These are phyloP conservation scores for Lactarius hatsudake DNA, from an alignment of 768 basidiomycete genomes.

Conservation along the genomic window DNA sequence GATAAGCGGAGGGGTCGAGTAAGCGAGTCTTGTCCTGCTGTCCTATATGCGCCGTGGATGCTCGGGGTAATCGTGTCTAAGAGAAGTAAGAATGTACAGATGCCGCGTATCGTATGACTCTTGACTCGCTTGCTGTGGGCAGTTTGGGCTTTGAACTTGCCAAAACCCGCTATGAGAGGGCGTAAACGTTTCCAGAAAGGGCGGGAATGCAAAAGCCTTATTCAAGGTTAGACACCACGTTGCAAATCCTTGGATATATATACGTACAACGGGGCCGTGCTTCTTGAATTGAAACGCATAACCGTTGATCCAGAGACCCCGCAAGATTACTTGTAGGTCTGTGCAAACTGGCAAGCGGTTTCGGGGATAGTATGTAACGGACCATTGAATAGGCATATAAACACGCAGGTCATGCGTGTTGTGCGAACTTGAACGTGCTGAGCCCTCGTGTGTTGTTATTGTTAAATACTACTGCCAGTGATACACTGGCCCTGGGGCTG, in stretches of 20 bases:
- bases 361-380: not conserved
- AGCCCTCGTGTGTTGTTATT: not conserved
- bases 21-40: not conserved
- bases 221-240: not conserved
- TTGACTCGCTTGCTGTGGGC: not conserved
- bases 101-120: not conserved
- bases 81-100: not conserved
- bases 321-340: not conserved
- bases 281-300: not conserved
- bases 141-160: not conserved
- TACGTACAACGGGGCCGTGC: not conserved
- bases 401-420: not conserved
- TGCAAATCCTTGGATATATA: not conserved
- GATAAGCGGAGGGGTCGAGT: not conserved
- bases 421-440: not conserved
- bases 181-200: not conserved
- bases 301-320: not conserved
- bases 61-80: not conserved
- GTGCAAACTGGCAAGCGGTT: not conserved
- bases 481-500: not conserved
- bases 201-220: not conserved
- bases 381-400: not conserved
- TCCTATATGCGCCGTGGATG: not conserved
- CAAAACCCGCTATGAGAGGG: not conserved
- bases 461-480: not conserved